A percentile compares a stretch with the other conserved stretches of the same genome.
These are phyloP conservation scores for Endogone sp. DNA, from an alignment of 192 early-diverging fungal species.

Conservation along the genomic window DNA sequence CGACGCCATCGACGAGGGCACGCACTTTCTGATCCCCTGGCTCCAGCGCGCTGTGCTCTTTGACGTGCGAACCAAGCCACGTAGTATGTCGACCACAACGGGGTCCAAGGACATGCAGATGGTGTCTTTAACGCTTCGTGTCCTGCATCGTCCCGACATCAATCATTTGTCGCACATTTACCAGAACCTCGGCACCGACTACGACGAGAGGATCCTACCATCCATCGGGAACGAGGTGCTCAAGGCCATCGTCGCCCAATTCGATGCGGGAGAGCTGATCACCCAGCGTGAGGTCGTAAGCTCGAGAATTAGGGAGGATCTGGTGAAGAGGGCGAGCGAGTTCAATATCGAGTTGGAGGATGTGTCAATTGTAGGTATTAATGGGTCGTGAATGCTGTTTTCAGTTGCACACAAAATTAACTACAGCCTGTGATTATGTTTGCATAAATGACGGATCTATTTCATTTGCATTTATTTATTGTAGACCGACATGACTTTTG, in stretches of 20 bases:
- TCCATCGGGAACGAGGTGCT: conserved; percentile 99
- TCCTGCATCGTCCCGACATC: conserved; percentile 85
- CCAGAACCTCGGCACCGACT: conserved; percentile 89
- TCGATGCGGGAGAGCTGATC: conserved; percentile 96
- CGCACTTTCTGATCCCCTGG: conserved; percentile 97
- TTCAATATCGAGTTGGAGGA: conserved; percentile 97
- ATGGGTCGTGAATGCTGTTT: neutral
- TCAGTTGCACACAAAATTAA: neutral
- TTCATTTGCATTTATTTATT: too few relatives aligned
- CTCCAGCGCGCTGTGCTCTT: conserved; percentile 85
- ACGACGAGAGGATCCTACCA: conserved; percentile 96
- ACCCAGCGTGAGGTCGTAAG: conserved; percentile 97
- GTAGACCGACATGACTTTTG: conserved; percentile 96
- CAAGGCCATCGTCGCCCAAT: conserved; percentile 97
- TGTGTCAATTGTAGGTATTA: conserved; percentile 85
- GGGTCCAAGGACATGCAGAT: conserved; percentile 99
- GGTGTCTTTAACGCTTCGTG: conserved; percentile 90
- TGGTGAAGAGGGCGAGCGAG: conserved; percentile 88
- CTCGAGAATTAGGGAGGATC: conserved; percentile 86
- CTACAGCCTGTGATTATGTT: too few relatives aligned
- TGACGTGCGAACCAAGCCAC: conserved; percentile 93
- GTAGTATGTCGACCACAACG: conserved; percentile 97
- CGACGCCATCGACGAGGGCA: conserved; percentile 80
- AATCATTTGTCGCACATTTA: conserved; percentile 77
- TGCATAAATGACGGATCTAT: too few relatives aligned